Evolutionary conservation across 2,329 filamentous ascomycete genomes (phyloP).

Genomic region (Diaporthe aspalathi): DNA sequence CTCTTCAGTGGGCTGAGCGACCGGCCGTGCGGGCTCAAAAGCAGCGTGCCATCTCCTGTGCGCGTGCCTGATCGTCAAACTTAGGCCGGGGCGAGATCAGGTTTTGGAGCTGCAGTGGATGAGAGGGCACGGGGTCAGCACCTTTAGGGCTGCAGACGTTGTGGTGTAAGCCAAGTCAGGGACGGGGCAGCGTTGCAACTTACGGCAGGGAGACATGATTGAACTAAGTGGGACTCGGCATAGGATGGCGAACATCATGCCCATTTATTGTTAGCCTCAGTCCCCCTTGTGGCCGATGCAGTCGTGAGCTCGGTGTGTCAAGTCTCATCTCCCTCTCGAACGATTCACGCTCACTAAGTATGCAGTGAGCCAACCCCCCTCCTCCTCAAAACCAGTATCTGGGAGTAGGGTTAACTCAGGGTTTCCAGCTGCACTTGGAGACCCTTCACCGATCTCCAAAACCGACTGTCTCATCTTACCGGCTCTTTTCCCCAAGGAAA

Average conservation of each 20-base stretch:
- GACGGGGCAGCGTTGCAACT: slow-evolving; percentile 26
- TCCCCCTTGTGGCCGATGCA: slow-evolving; percentile 1
- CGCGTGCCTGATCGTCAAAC: slow-evolving; percentile 27
- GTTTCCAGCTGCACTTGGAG: slow-evolving; percentile 25
- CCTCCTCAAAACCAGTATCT: neutral
- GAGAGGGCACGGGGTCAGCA: slow-evolving; percentile 3
- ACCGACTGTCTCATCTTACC: slow-evolving; percentile 1
- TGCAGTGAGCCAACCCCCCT: neutral
- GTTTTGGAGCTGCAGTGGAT: slow-evolving; percentile 17
- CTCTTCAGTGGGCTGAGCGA: neutral
- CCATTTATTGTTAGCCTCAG: slow-evolving; percentile 21
- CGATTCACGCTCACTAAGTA: neutral
- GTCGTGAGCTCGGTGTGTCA: slow-evolving; percentile 6
- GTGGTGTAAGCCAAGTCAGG: slow-evolving; percentile 19
- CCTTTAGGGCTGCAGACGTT: slow-evolving; percentile 27
- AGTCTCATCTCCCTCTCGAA: neutral
- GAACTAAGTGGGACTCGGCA: slow-evolving; percentile 17
- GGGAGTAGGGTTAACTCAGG: slow-evolving; percentile 15
- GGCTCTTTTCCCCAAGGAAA: slow-evolving; percentile 7
- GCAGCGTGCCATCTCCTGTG: slow-evolving; percentile 14
- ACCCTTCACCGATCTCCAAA: slow-evolving; percentile 12
- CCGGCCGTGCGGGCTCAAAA: slow-evolving; percentile 4
- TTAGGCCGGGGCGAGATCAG: slow-evolving; percentile 18
- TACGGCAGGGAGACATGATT: slow-evolving; percentile 10
- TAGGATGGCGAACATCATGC: slow-evolving; percentile 5